phyloP scores from a whole-genome alignment of 352 stramenopile genomes.

The Globisporangium viniferum region DNA sequence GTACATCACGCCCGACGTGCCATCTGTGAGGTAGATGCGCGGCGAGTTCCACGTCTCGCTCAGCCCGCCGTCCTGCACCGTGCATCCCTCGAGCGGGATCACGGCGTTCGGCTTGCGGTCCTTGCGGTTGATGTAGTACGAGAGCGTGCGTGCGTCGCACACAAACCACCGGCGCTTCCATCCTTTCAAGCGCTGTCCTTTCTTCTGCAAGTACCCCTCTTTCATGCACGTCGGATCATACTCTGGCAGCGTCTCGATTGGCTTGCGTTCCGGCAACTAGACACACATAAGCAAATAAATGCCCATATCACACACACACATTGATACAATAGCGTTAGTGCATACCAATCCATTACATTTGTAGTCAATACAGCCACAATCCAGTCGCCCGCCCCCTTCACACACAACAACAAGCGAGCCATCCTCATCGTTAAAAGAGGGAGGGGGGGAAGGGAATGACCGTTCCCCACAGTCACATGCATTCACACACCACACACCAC shows the following conservation, averaged over 20 bases:
- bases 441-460: neutral
- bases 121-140: slow-evolving; percentile 81
- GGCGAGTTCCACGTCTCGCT: slow-evolving; percentile 87
- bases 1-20: slow-evolving; percentile 73
- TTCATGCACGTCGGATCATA: slow-evolving; percentile 74
- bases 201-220: slow-evolving; percentile 84
- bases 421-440: neutral
- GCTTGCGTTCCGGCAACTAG: slow-evolving; percentile 62
- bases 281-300: neutral
- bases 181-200: slow-evolving; percentile 74
- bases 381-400: no score
- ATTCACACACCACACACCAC: neutral
- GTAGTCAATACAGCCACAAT: no score
- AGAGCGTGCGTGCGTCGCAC: slow-evolving; percentile 74
- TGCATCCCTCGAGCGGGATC: slow-evolving; percentile 75
- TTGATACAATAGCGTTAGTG: neutral
- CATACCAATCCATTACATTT: no score
- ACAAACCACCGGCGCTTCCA: slow-evolving; percentile 88
- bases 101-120: slow-evolving; percentile 81
- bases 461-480: slow-evolving; percentile 6
- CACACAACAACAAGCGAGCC: no score
- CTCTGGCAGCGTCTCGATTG: slow-evolving; percentile 38
- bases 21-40: slow-evolving; percentile 81
- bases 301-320: neutral
- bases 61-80: slow-evolving; percentile 73